phyloP scores from a whole-genome alignment of 345 rosid species.

The Hibiscus syriacus region DNA sequence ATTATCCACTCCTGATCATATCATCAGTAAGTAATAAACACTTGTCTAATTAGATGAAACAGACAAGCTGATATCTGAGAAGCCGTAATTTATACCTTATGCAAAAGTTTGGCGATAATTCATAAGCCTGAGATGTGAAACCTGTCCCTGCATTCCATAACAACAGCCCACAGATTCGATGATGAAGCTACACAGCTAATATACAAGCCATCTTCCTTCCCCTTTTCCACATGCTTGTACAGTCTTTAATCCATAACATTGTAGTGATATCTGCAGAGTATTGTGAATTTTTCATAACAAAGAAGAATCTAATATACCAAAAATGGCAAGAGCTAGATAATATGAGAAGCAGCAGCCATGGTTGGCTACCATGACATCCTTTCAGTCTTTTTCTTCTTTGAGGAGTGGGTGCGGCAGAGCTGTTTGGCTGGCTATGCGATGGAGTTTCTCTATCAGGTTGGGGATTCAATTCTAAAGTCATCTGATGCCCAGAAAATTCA shows the following conservation, averaged over 20 bases:
- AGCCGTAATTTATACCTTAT: constrained; percentile 31
- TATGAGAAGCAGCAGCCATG: too few species aligned
- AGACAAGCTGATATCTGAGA: not conserved
- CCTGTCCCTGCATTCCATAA: constrained; percentile 69
- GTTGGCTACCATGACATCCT: too few species aligned
- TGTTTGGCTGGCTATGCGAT: too few species aligned
- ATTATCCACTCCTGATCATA: constrained; percentile 88
- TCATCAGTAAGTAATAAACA: not conserved
- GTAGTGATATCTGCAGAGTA: constrained; percentile 47
- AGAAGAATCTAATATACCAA: not conserved
- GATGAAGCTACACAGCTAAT: constrained; percentile 56
- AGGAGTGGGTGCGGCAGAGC: too few species aligned
- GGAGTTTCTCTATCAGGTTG: too few species aligned
- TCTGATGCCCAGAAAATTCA: not conserved
- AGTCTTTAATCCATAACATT: constrained; percentile 58
- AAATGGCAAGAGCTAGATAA: too few species aligned
- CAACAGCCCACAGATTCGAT: constrained; percentile 56
- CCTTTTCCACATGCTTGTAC: constrained; percentile 49
- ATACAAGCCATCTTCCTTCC: constrained; percentile 52
- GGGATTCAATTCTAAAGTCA: not conserved
- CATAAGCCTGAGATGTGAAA: constrained; percentile 48
- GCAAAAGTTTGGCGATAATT: constrained; percentile 47
- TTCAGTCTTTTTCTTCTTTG: too few species aligned
- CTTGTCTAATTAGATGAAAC: not conserved
- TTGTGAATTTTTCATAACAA: not conserved